phyloP scores from a whole-genome alignment of 495 filamentous ascomycete genomes.

The Daldinia grandis region DNA sequence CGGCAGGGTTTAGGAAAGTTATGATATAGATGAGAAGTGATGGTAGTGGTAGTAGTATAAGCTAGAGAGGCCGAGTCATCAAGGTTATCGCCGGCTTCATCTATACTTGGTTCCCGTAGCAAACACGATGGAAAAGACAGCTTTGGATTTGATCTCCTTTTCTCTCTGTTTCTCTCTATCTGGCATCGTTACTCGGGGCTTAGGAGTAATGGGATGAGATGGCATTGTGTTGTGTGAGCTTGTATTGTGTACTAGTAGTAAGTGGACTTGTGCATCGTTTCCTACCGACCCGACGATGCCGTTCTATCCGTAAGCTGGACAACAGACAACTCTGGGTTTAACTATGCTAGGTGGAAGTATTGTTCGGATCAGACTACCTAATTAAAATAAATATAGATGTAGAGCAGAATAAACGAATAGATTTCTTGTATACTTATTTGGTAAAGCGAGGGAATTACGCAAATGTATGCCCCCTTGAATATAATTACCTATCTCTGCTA shows the following conservation, averaged over 20 bases:
- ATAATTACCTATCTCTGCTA: neutral
- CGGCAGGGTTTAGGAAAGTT: conserved; percentile 32
- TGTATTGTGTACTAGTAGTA: conserved; percentile 4
- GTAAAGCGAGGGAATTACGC: neutral
- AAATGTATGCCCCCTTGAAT: neutral
- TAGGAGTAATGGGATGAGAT: conserved; percentile 7
- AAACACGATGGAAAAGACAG: conserved; percentile 13
- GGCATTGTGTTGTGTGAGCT: conserved; percentile 1
- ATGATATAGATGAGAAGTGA: conserved; percentile 15
- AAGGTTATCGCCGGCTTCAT: neutral
- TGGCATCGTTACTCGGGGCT: conserved; percentile 1
- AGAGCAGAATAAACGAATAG: neutral
- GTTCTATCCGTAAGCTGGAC: neutral
- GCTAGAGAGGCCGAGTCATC: neutral
- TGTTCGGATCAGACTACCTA: neutral
- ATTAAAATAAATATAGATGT: neutral
- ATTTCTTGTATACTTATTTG: neutral
- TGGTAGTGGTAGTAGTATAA: conserved; percentile 1
- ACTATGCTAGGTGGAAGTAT: neutral
- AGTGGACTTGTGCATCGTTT: neutral
- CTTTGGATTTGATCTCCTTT: conserved; percentile 8
- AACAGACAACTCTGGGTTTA: neutral
- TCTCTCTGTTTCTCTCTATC: neutral
- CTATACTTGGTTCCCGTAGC: conserved; percentile 5
- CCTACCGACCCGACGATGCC: neutral